Evolutionary conservation across 2,329 filamentous ascomycete species (phyloP).

Genomic region (Aspergillus sp.): DNA sequence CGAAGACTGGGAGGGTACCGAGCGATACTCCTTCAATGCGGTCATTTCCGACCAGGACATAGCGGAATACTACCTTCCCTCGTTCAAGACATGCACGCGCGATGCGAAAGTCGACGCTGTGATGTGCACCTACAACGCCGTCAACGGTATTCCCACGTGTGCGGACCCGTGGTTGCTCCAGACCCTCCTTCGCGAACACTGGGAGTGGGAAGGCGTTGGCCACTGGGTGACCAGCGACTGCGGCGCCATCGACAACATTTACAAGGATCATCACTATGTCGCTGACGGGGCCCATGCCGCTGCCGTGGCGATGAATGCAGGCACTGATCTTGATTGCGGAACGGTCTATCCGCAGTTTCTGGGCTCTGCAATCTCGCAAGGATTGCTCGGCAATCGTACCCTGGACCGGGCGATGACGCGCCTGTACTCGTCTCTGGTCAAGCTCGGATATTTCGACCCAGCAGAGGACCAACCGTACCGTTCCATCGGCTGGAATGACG

Average conservation of each 20-base stretch:
- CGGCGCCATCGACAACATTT: slow-evolving; percentile 58
- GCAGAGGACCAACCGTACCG: slow-evolving; percentile 42
- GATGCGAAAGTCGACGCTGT: slow-evolving; percentile 55
- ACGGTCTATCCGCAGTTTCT: slow-evolving; percentile 40
- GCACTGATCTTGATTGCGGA: slow-evolving; percentile 51
- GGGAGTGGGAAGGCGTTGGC: slow-evolving; percentile 58
- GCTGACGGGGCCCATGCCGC: slow-evolving; percentile 41
- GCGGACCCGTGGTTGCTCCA: slow-evolving; percentile 59
- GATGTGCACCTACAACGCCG: slow-evolving; percentile 60
- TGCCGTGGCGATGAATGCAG: slow-evolving; percentile 46
- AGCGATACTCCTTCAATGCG: slow-evolving; percentile 14
- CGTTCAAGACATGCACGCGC: slow-evolving; percentile 62
- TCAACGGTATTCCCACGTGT: slow-evolving; percentile 64
- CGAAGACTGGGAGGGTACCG: slow-evolving; percentile 48
- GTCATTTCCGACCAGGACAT: slow-evolving; percentile 52
- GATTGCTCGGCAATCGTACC: slow-evolving; percentile 39
- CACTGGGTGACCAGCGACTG: slow-evolving; percentile 64
- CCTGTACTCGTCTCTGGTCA: slow-evolving; percentile 46
- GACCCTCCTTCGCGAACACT: slow-evolving; percentile 60
- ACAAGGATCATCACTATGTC: slow-evolving; percentile 49
- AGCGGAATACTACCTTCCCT: slow-evolving; percentile 62
- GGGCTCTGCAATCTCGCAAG: slow-evolving; percentile 37
- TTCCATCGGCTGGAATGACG: slow-evolving; percentile 51
- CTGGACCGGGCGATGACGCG: slow-evolving; percentile 44
- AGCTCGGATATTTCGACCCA: slow-evolving; percentile 49